Percentiles rank a stretch among this genome's conserved stretches.
Evolutionary conservation across 306 rosid genomes (phyloP).

Genomic region (Rosa multiflora): DNA sequence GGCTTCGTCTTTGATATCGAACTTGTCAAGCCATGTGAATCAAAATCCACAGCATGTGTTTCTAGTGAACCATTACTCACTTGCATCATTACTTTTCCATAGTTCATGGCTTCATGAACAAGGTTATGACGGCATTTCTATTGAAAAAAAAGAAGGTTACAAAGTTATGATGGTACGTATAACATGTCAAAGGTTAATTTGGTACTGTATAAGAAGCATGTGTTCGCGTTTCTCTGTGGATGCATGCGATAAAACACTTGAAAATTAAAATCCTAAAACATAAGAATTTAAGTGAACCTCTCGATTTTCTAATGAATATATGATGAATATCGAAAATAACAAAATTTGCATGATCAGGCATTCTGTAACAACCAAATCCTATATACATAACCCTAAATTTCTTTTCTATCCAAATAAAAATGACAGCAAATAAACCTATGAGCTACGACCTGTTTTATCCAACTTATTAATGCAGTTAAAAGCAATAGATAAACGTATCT

Average conservation of each 20-base stretch:
- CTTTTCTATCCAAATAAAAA: too few relatives aligned
- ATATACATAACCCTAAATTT: too few relatives aligned
- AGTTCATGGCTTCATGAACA: not conserved
- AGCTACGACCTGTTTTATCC: too few relatives aligned
- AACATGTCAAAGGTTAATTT: not conserved
- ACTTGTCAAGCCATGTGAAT: slow-evolving; percentile 1
- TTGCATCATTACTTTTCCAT: not conserved
- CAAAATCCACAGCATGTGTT: not conserved
- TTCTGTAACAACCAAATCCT: too few relatives aligned
- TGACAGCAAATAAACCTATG: too few relatives aligned
- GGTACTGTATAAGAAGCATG: not conserved
- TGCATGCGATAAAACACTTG: not conserved
- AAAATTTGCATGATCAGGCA: too few relatives aligned
- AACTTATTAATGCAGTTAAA: too few relatives aligned
- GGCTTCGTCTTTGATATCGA: slow-evolving; percentile 20
- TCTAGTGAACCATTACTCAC: not conserved
- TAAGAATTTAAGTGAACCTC: not conserved
- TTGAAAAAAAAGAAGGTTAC: too few relatives aligned
- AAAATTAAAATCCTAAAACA: not conserved
- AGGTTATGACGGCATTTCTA: too few relatives aligned
- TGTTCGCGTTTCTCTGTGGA: not conserved
- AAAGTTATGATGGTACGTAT: not conserved
- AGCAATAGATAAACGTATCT: too few relatives aligned
- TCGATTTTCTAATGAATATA: not conserved
- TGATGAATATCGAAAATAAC: not conserved